Percentiles rank a stretch among this genome's conserved stretches.
These are phyloP conservation scores for Metroxylon sagu DNA, from an alignment of 176 grass and related monocot species.

Conservation along the genomic window DNA sequence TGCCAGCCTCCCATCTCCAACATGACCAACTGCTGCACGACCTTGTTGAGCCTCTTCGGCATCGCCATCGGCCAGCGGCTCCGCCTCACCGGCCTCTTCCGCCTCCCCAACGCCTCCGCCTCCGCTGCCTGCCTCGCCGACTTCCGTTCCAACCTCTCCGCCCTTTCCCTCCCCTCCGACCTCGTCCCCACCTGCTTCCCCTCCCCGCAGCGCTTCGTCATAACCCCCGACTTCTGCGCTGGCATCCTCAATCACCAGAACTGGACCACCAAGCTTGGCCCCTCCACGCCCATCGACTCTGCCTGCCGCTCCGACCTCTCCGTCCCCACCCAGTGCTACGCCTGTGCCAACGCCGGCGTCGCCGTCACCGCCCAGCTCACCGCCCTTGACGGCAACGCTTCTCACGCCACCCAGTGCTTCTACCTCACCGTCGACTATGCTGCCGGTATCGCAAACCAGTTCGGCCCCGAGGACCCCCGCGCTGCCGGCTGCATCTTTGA, in stretches of 20 bases:
- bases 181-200: slow-evolving; percentile 54
- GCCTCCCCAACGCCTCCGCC: slow-evolving; percentile 37
- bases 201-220: slow-evolving; percentile 26
- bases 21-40: slow-evolving; percentile 45
- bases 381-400: slow-evolving; percentile 31
- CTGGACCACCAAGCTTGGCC: slow-evolving; percentile 23
- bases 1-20: slow-evolving; percentile 39
- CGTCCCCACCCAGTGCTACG: slow-evolving; percentile 23
- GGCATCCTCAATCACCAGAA: slow-evolving; percentile 34
- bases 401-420: slow-evolving; percentile 45
- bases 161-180: slow-evolving; percentile 38
- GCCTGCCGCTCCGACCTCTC: slow-evolving; percentile 45
- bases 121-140: slow-evolving; percentile 45
- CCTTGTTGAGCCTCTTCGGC: slow-evolving; percentile 51
- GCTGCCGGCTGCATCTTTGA: slow-evolving; percentile 48
- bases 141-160: slow-evolving; percentile 33
- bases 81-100: slow-evolving; percentile 48
- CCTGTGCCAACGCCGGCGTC: slow-evolving; percentile 38
- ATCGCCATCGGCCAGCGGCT: slow-evolving; percentile 51
- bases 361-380: slow-evolving; percentile 37
- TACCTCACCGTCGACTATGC: slow-evolving; percentile 56
- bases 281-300: slow-evolving; percentile 30
- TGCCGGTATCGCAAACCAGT: slow-evolving; percentile 35
- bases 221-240: slow-evolving; percentile 50
- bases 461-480: slow-evolving; percentile 30